Conservation (phyloP, 805 yeast genomes). For the Saturnispora ahearnii region DNA sequence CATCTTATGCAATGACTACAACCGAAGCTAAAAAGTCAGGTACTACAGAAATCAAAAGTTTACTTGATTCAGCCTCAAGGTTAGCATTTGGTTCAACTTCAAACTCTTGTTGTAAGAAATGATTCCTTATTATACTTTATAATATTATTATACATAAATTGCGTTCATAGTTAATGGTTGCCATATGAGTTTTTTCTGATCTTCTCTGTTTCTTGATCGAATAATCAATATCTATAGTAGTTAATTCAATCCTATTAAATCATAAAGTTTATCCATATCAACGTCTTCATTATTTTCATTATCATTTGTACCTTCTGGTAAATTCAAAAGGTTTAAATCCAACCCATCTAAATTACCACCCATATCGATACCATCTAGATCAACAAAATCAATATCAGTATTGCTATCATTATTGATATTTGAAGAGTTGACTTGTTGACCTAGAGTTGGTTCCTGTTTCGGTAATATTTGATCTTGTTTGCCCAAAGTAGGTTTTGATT, state of each 20-base stretch:
- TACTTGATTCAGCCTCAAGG: slow-evolving; percentile 41
- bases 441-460: slow-evolving; percentile 1
- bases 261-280: slow-evolving; percentile 12
- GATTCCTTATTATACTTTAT: not conserved
- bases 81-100: slow-evolving; percentile 34
- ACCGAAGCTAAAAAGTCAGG: slow-evolving; percentile 33
- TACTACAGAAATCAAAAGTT: slow-evolving; percentile 32
- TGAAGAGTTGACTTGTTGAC: not conserved
- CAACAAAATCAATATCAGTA: slow-evolving; percentile 4
- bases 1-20: slow-evolving; percentile 47
- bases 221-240: not conserved
- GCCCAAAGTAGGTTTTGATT: not conserved
- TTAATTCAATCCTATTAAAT: slow-evolving; percentile 12
- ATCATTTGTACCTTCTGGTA: slow-evolving; percentile 7
- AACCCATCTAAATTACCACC: slow-evolving; percentile 20
- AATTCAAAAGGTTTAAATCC: slow-evolving; percentile 21
- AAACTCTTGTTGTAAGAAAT: not conserved
- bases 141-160: not conserved
- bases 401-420: not conserved
- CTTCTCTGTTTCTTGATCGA: too few species aligned
- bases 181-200: too few species aligned
- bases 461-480: not conserved
- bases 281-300: slow-evolving; percentile 2
- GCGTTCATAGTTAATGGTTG: not conserved
- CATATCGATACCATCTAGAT: slow-evolving; percentile 3